A percentile compares a stretch with the other conserved stretches of the same genome.
phyloP scores from a whole-genome alignment of 257 asterid genomes.

The Galeopsis tetrahit region DNA sequence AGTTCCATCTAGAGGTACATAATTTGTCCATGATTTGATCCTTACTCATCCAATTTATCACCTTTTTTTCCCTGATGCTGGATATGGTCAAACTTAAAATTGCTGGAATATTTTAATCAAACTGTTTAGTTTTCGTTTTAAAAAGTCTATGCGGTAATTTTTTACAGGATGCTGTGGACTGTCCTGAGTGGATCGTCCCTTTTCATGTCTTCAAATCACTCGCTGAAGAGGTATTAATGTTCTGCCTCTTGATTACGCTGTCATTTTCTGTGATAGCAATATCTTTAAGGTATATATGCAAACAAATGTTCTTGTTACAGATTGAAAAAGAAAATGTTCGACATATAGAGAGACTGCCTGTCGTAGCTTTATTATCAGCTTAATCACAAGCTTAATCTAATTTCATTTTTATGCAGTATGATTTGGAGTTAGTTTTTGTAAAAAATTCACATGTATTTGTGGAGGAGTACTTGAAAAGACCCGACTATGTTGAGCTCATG shows the following conservation, averaged over 20 bases:
- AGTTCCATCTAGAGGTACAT: conserved; percentile 88
- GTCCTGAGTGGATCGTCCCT: conserved; percentile 99
- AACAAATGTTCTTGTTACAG: not conserved
- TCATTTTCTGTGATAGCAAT: not conserved
- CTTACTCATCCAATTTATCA: not conserved
- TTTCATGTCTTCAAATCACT: conserved; percentile 81
- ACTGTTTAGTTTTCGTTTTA: not conserved
- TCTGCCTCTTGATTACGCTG: conserved; percentile 14
- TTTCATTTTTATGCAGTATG: conserved; percentile 56
- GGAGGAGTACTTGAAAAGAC: conserved; percentile 87
- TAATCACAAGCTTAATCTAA: conserved; percentile 26
- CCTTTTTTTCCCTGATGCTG: not conserved
- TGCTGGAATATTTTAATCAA: not conserved
- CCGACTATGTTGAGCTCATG: conserved; percentile 88
- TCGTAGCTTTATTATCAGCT: not conserved
- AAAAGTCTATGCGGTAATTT: not conserved
- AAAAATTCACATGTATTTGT: conserved; percentile 81
- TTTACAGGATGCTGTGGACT: conserved; percentile 96
- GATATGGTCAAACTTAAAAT: not conserved
- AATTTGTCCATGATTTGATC: not conserved
- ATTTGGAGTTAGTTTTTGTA: conserved; percentile 83
- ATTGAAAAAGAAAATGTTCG: not conserved
- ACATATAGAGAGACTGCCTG: conserved; percentile 1
- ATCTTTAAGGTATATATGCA: not conserved
- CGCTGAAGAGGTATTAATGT: conserved; percentile 81